These are phyloP conservation scores for Linnemannia exigua DNA, from an alignment of 192 early-diverging fungal species.

Conservation along the genomic window DNA sequence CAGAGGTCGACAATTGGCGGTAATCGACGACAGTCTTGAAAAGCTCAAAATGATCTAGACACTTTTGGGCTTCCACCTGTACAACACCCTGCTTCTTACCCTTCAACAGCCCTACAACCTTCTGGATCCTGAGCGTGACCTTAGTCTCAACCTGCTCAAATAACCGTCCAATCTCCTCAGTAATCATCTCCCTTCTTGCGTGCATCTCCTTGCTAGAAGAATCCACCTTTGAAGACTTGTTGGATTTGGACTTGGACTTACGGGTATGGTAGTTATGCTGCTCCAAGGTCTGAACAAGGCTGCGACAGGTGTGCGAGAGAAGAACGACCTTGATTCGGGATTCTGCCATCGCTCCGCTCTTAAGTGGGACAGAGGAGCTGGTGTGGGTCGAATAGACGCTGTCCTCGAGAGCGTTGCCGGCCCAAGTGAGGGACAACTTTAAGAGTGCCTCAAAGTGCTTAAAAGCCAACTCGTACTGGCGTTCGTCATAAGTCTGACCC, in stretches of 20 bases:
- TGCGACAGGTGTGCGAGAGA: slow-evolving; percentile 29
- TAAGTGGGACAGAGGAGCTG: background rate
- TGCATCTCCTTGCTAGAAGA: background rate
- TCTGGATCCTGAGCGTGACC: slow-evolving; percentile 10
- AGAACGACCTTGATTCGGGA: slow-evolving; percentile 19
- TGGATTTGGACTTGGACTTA: background rate
- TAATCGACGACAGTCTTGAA: slow-evolving; percentile 35
- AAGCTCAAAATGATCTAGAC: slow-evolving; percentile 45
- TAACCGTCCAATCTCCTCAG: slow-evolving; percentile 5
- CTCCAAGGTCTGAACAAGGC: slow-evolving; percentile 31
- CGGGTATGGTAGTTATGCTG: slow-evolving; percentile 11
- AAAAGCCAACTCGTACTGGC: slow-evolving; percentile 17
- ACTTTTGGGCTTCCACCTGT: slow-evolving; percentile 11
- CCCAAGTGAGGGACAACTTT: background rate
- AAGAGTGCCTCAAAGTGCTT: slow-evolving; percentile 26
- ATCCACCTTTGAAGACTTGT: slow-evolving; percentile 24
- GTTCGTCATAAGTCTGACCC: slow-evolving; percentile 18
- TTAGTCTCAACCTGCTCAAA: slow-evolving; percentile 24
- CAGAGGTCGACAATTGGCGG: background rate
- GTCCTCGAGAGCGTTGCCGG: slow-evolving; percentile 1
- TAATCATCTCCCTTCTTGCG: background rate
- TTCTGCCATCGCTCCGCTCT: slow-evolving; percentile 10
- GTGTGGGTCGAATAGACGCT: background rate
- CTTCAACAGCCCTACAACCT: slow-evolving; percentile 10
- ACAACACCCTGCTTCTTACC: background rate